Conservation (phyloP, 805 yeast species). For the Scheffersomyces amazonensis region DNA sequence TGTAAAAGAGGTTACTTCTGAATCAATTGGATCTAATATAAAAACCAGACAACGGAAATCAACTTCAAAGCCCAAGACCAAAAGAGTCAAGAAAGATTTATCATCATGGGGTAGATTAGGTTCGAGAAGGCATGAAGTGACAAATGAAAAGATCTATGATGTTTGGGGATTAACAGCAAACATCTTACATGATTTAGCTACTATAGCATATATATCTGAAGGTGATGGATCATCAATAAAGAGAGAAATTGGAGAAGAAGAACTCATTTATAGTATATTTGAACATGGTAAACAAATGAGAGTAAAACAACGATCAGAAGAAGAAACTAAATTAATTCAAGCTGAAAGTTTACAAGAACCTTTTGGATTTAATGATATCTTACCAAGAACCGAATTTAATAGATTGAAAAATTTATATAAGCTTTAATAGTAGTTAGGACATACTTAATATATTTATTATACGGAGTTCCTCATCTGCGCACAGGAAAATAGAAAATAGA, state of each 20-base stretch:
- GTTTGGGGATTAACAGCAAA: slow-evolving; percentile 86
- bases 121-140: slow-evolving; percentile 30
- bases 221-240: slow-evolving; percentile 1
- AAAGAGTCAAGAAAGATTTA: slow-evolving; percentile 11
- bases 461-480: too few species aligned
- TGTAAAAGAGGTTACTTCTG: too few species aligned
- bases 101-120: slow-evolving; percentile 39
- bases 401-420: slow-evolving; percentile 42
- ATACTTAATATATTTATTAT: too few species aligned
- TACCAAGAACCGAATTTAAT: slow-evolving; percentile 42
- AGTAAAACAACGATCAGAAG: slow-evolving; percentile 43
- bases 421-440: slow-evolving; percentile 7
- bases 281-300: slow-evolving; percentile 55
- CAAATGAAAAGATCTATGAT: slow-evolving; percentile 54
- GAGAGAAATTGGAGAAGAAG: slow-evolving; percentile 58
- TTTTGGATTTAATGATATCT: slow-evolving; percentile 42
- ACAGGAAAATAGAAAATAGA: too few species aligned
- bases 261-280: slow-evolving; percentile 55
- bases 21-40: slow-evolving; percentile 6
- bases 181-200: slow-evolving; percentile 69
- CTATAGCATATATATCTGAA: slow-evolving; percentile 38
- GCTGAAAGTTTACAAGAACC: slow-evolving; percentile 24
- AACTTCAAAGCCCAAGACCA: slow-evolving; percentile 1
- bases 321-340: slow-evolving; percentile 53
- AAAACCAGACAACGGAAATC: slow-evolving; percentile 1